phyloP scores from a whole-genome alignment of 441 rosid genomes.

The Populus hybrid region DNA sequence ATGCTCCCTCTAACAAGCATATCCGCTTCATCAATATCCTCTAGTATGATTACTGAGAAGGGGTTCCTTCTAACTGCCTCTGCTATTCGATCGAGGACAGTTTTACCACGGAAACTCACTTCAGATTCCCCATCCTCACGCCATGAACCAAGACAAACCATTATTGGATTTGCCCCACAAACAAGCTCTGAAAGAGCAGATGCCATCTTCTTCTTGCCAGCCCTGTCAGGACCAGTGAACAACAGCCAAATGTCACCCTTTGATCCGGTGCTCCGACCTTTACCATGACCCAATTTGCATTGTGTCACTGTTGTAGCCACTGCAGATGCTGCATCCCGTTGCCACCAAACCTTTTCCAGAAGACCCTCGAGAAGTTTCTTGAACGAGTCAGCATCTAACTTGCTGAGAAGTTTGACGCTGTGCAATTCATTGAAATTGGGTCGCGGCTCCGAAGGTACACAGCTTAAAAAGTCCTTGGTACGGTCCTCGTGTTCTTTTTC shows the following conservation, averaged over 20 bases:
- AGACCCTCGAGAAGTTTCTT: constrained; percentile 86
- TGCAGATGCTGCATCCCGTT: constrained; percentile 80
- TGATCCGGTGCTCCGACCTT: constrained; percentile 47
- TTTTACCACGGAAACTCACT: constrained; percentile 70
- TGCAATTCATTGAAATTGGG: constrained; percentile 43
- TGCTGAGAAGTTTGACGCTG: constrained; percentile 9
- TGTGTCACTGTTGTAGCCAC: constrained; percentile 68
- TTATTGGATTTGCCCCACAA: constrained; percentile 51
- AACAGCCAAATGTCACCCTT: constrained; percentile 80
- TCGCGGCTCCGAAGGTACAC: constrained; percentile 56
- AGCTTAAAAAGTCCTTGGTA: constrained; percentile 62
- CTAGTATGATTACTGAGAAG: constrained; percentile 70
- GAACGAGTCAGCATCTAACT: constrained; percentile 59
- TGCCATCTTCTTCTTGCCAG: constrained; percentile 91
- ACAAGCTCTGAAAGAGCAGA: constrained; percentile 61
- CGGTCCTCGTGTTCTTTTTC: constrained; percentile 36
- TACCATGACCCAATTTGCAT: constrained; percentile 69
- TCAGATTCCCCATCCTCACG: constrained; percentile 42
- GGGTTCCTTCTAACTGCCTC: constrained; percentile 85
- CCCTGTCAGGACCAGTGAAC: constrained; percentile 80
- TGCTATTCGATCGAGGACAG: constrained; percentile 65
- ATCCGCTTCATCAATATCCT: constrained; percentile 88
- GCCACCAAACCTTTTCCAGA: constrained; percentile 85
- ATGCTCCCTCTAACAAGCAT: constrained; percentile 62
- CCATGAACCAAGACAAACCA: constrained; percentile 54